phyloP scores from a whole-genome alignment of 345 rosid species.

The Euphorbia tirucalli region DNA sequence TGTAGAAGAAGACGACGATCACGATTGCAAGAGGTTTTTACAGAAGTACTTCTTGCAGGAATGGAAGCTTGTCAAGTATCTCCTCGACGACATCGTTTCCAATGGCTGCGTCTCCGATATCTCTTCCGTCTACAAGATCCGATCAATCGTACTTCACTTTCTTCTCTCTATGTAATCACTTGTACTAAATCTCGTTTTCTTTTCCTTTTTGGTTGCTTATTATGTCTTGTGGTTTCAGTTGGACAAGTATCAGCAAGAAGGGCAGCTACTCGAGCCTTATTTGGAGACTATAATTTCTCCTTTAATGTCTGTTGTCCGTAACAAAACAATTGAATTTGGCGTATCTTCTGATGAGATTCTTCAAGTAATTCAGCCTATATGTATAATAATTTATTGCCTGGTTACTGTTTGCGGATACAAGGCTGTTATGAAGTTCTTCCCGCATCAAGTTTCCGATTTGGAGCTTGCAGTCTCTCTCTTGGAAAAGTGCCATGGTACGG shows the following conservation, averaged over 20 bases:
- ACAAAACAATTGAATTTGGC: constrained; percentile 51
- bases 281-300: constrained; percentile 82
- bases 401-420: constrained; percentile 94
- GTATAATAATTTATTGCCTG: constrained; percentile 71
- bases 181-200: background rate
- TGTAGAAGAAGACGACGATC: constrained; percentile 69
- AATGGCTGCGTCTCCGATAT: constrained; percentile 57
- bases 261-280: constrained; percentile 86
- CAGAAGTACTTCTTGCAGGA: constrained; percentile 81
- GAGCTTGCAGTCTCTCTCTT: constrained; percentile 84
- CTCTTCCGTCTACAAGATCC: constrained; percentile 67
- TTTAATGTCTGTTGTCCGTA: constrained; percentile 67
- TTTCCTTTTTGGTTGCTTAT: background rate
- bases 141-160: constrained; percentile 58
- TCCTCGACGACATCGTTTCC: constrained; percentile 63
- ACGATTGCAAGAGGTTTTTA: constrained; percentile 59
- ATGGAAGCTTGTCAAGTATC: constrained; percentile 77
- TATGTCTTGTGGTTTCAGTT: constrained; percentile 38
- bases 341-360: constrained; percentile 51
- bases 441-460: constrained; percentile 89
- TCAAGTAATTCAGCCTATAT: constrained; percentile 64
- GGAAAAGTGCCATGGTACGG: constrained; percentile 68
- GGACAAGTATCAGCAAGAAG: constrained; percentile 92
- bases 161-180: background rate
- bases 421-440: constrained; percentile 81